Percentiles rank a stretch among this genome's conserved stretches.
These are phyloP conservation scores for Tuber brumale DNA, from an alignment of 495 filamentous ascomycete species.

Conservation along the genomic window DNA sequence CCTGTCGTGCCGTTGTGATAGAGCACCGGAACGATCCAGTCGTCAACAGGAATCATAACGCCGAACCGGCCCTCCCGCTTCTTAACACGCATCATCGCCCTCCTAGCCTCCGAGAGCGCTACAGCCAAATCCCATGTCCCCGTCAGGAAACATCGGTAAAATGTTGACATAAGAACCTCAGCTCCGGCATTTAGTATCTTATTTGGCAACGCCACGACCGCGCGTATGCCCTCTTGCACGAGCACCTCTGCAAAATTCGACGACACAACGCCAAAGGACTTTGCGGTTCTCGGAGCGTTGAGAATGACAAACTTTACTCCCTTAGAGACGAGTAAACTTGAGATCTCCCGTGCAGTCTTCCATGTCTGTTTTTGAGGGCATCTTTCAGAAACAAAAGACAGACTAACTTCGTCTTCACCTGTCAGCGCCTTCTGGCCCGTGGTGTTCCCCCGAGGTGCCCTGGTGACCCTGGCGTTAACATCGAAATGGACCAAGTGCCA, in stretches of 20 bases:
- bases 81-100: constrained; percentile 17
- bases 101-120: constrained; percentile 19
- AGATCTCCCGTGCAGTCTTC: constrained; percentile 14
- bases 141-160: constrained; percentile 18
- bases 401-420: constrained; percentile 13
- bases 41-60: constrained; percentile 17
- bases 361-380: constrained; percentile 19
- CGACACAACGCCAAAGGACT: constrained; percentile 12
- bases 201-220: constrained; percentile 24
- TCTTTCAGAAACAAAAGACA: constrained; percentile 26
- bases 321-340: constrained; percentile 10
- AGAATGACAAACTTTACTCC: constrained; percentile 23
- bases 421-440: neutral
- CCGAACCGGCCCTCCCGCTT: constrained; percentile 26
- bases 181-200: constrained; percentile 22
- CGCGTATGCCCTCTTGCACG: constrained; percentile 17
- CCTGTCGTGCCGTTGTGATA: constrained; percentile 28
- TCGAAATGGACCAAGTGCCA: constrained; percentile 29
- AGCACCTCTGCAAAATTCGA: constrained; percentile 23
- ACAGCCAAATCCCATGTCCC: constrained; percentile 20
- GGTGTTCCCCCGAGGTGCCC: no score
- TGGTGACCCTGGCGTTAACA: constrained; percentile 18
- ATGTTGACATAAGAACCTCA: constrained; percentile 26
- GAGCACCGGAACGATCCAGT: constrained; percentile 25
- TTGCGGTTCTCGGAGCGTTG: constrained; percentile 20